phyloP scores from a whole-genome alignment of 495 filamentous ascomycete species.

The Penicillium canescens region DNA sequence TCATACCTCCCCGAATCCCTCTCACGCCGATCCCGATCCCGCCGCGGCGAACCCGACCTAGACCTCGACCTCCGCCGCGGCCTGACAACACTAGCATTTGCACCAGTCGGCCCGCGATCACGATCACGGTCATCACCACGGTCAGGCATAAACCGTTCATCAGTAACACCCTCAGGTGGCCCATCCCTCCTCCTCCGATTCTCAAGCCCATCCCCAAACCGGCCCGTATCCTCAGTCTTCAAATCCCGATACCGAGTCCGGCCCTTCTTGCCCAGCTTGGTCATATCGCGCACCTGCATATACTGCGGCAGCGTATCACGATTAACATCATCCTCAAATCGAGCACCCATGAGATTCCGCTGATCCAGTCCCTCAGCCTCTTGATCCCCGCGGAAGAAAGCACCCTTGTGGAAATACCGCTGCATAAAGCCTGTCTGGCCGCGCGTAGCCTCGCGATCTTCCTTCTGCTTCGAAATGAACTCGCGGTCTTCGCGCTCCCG shows the following conservation, averaged over 20 bases:
- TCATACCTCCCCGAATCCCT: slow-evolving; percentile 1
- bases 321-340: slow-evolving; percentile 75
- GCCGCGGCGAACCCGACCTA: slow-evolving; percentile 35
- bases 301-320: slow-evolving; percentile 85
- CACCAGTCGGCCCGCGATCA: slow-evolving; percentile 47
- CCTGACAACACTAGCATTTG: slow-evolving; percentile 50
- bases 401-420: slow-evolving; percentile 95
- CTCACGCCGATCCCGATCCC: slow-evolving; percentile 13
- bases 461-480: slow-evolving; percentile 74
- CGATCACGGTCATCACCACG: slow-evolving; percentile 30
- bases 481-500: slow-evolving; percentile 82
- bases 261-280: slow-evolving; percentile 89
- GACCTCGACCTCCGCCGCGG: slow-evolving; percentile 34
- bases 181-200: slow-evolving; percentile 43
- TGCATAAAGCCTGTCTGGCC: slow-evolving; percentile 92
- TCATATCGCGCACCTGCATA: slow-evolving; percentile 92
- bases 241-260: slow-evolving; percentile 89
- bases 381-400: slow-evolving; percentile 85
- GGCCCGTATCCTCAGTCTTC: slow-evolving; percentile 87
- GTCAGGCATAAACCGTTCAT: slow-evolving; percentile 77
- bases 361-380: slow-evolving; percentile 70
- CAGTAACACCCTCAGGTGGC: slow-evolving; percentile 48
- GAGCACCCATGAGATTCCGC: slow-evolving; percentile 77
- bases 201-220: slow-evolving; percentile 67
- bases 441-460: slow-evolving; percentile 75